These are phyloP conservation scores for Pascua guehoae DNA, from an alignment of 1,284 basidiomycete species.

Conservation along the genomic window DNA sequence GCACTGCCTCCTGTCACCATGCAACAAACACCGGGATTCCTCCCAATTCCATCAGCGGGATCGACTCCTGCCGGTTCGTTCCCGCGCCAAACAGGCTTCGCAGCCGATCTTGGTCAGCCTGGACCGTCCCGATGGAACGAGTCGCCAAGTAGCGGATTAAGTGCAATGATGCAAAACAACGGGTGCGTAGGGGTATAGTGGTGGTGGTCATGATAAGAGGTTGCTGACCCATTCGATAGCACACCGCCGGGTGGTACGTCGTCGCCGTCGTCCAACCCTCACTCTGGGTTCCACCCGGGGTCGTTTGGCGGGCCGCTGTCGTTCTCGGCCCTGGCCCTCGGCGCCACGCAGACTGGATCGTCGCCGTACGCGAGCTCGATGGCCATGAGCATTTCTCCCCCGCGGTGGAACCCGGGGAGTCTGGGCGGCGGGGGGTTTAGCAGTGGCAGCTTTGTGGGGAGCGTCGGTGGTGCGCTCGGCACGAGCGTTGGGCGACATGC, in stretches of 20 bases:
- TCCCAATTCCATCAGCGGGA: conserved; percentile 12
- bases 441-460: conserved; percentile 37
- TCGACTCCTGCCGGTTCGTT: background rate
- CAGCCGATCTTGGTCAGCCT: conserved; percentile 2
- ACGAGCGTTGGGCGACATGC: conserved; percentile 40
- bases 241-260: background rate
- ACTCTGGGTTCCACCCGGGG: conserved; percentile 34
- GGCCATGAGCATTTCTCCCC: conserved; percentile 45
- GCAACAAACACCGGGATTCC: conserved; percentile 14
- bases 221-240: background rate
- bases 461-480: conserved; percentile 38
- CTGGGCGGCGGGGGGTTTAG: conserved; percentile 21
- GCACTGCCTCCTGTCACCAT: conserved; percentile 1
- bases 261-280: conserved; percentile 21
- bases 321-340: conserved; percentile 33
- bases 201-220: background rate
- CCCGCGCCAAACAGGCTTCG: conserved; percentile 8
- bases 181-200: background rate
- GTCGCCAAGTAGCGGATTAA: conserved; percentile 8
- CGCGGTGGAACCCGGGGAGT: conserved; percentile 34
- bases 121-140: conserved; percentile 8
- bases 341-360: conserved; percentile 23
- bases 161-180: conserved; percentile 13
- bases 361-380: conserved; percentile 28
- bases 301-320: conserved; percentile 33